Base-by-base conservation (phyloP, 306 rosid species). In the Argentina anserina region DNA sequence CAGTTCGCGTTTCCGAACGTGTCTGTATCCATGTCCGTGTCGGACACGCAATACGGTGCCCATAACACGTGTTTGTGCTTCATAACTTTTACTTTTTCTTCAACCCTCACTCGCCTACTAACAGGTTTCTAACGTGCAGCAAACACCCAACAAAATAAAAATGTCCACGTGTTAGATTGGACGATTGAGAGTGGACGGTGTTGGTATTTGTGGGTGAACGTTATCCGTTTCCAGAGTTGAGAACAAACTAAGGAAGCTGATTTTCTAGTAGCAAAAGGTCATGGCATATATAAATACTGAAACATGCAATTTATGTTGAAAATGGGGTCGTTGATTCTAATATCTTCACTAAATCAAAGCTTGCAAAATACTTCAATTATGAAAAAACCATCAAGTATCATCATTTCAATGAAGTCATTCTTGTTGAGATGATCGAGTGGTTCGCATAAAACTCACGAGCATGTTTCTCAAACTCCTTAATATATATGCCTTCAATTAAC, bases 231-330 rank as follows among this genome's bases (percentile, higher is more conserved):
- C n/a, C n/a, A 4, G 2, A 12, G 14, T 81, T 64, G 26, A 81
- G 81, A 2, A 71, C 75, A 63, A 58, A 21, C 84, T 78, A 76
- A 34, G 80, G 84, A 7, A 75, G 1, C n/a, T 80, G 80, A 63
- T 71, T 81, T 28, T 81, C 75, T 5, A 81, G 65, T 23, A 63
- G 61, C 31, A 75, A 33, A 25, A 80, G 49, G 36, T 75, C 74
- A 34, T 70, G 83, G 9, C 4, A 70, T 1, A 80, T 23, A 53
- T 1, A 80, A 23, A 53, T 68, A 68, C 15, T 69, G 71, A 25
- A n/a, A 55, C 66, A 74, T 40, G 46, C 73, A 74, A 11, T 74
- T 49, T 63, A 70, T 74, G 17, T 39, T 28, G 70, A 80, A 80
- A 5, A 80, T 36, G 0, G 65, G 80, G 34, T 80, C 80, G 40